These are phyloP conservation scores for Colletotrichum tofieldiae DNA, from an alignment of 2,329 filamentous ascomycete genomes.

Conservation along the genomic window DNA sequence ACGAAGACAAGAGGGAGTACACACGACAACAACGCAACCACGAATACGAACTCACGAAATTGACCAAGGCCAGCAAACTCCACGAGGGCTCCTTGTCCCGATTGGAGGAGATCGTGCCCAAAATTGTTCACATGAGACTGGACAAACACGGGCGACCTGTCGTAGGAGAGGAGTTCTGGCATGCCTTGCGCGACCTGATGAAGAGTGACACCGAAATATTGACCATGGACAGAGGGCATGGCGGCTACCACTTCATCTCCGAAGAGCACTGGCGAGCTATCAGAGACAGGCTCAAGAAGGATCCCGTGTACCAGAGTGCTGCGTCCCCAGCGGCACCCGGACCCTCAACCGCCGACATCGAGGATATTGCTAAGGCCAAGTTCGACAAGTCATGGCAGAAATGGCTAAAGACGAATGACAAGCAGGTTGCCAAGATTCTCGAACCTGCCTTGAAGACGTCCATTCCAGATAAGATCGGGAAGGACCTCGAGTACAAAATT, in stretches of 20 bases:
- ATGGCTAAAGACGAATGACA: slow-evolving; percentile 68
- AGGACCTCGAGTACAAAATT: slow-evolving; percentile 52
- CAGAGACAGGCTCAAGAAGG: slow-evolving; percentile 57
- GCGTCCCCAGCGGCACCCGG: slow-evolving; percentile 46
- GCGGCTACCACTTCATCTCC: slow-evolving; percentile 58
- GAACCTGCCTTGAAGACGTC: slow-evolving; percentile 44
- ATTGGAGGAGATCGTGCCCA: slow-evolving; percentile 68
- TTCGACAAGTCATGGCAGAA: slow-evolving; percentile 63
- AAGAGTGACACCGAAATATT: slow-evolving; percentile 64
- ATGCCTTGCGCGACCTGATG: slow-evolving; percentile 72
- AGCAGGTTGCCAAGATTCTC: slow-evolving; percentile 49
- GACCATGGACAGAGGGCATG: slow-evolving; percentile 59
- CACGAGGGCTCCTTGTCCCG: slow-evolving; percentile 58
- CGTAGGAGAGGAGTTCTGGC: slow-evolving; percentile 76
- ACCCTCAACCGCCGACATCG: slow-evolving; percentile 46
- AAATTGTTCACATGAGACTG: slow-evolving; percentile 69
- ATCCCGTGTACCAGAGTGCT: slow-evolving; percentile 50
- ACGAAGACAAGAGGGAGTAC: slow-evolving; percentile 34
- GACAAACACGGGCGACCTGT: slow-evolving; percentile 66
- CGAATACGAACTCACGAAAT: slow-evolving; percentile 49
- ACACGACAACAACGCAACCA: slow-evolving; percentile 45
- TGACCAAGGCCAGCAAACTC: slow-evolving; percentile 51
- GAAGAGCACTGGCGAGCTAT: slow-evolving; percentile 65
- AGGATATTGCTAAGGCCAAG: slow-evolving; percentile 50
- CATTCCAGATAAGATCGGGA: slow-evolving; percentile 50